Evolutionary conservation across 148 eudicot species (phyloP), one percentile per base, ranked within the genome.

Genomic region (Vaccinium macrocarpon): DNA sequence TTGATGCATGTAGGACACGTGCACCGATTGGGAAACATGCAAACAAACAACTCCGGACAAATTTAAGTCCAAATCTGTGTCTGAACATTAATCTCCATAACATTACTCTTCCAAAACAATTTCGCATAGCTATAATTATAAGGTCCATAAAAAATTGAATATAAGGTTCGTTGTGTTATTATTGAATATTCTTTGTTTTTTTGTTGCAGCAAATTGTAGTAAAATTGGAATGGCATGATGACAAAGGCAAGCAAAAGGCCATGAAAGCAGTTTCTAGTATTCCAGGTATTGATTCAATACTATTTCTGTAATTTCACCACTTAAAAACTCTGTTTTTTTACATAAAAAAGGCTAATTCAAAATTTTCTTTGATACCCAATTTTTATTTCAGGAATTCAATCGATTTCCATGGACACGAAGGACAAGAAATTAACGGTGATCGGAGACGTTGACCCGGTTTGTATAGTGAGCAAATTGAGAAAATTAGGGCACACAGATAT

Each of bases 341-440:
- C 35, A 32, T 32, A 32, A 32, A 32, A 32, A 32, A 32, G 2
- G 35, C 35, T 32, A 32, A 32, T 32, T 32, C 35, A 32, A 32
- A 32, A 32, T 32, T 9, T 62, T 62, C n/a, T 49, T 3, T 66
- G 35, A 23, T 6, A 10, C 55, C 14, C 56, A 49, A 6, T n/a
- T 14, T 49, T 48, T 25, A 56, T 53, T 91, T 80, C 85, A 94
- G 97, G 97, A n/a, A 83, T 94, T 38, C 88, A 91, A 48, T 91
- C 94, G 16, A 71, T 94, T 49, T 83, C 91, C n/a, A 85, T 90
- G 83, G 90, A 94, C 87, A 75, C 89, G 91, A 94, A 90, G 74
- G 94, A 87, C 19, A 84, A 89, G 84, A 94, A 92, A 81, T 42
- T 94, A 71, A 94, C 95, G 15, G 91, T 94, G 3, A 88, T 86